Conservation (phyloP, 73 alveolate species). For the Uronychia setigera region DNA sequence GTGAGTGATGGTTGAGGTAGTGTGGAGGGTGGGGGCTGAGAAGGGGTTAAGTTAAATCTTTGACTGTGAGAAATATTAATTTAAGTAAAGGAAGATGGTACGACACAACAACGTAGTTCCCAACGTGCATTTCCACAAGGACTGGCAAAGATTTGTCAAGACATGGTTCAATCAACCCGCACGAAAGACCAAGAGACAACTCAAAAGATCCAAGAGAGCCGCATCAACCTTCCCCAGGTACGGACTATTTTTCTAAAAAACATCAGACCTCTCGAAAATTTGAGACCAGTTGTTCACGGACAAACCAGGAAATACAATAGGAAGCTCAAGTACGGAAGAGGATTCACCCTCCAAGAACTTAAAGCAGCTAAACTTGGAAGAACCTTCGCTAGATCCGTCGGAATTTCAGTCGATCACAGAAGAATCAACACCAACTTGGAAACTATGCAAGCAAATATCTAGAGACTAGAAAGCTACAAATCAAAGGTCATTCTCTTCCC, state of each 20-base stretch:
- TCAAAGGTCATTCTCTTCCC: slow-evolving; percentile 96
- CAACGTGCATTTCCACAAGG: slow-evolving; percentile 91
- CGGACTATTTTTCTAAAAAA: background rate
- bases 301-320: slow-evolving; percentile 88
- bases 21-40: background rate
- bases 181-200: slow-evolving; percentile 82
- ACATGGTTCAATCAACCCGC: slow-evolving; percentile 97
- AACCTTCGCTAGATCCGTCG: slow-evolving; percentile 95
- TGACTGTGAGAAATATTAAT: background rate
- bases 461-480: slow-evolving; percentile 93
- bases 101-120: slow-evolving; percentile 91
- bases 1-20: background rate
- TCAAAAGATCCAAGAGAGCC: slow-evolving; percentile 72
- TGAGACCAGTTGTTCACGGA: slow-evolving; percentile 95
- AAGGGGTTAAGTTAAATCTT: background rate
- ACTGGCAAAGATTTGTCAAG: slow-evolving; percentile 92
- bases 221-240: slow-evolving; percentile 65
- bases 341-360: slow-evolving; percentile 95
- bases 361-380: slow-evolving; percentile 92
- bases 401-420: slow-evolving; percentile 98
- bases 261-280: slow-evolving; percentile 79
- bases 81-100: slow-evolving; percentile 69
- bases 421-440: slow-evolving; percentile 93
- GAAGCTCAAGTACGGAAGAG: slow-evolving; percentile 94
- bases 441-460: slow-evolving; percentile 86